Percentiles rank a stretch among this genome's conserved stretches.
Evolutionary conservation across 345 rosid species (phyloP).

Genomic region (Eucalyptus cladocalyx): DNA sequence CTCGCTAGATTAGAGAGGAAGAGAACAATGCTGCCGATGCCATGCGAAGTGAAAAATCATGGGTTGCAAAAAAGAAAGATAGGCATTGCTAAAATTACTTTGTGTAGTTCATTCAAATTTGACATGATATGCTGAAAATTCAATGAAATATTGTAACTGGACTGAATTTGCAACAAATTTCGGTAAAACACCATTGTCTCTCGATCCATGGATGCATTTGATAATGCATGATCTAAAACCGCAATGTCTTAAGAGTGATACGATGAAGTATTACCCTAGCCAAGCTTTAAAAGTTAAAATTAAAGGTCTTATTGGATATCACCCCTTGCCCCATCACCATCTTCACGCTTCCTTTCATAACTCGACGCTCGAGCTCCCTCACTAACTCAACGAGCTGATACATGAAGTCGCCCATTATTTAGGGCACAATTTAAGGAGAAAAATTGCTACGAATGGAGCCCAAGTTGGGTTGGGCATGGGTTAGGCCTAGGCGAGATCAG

Average conservation of each 20-base stretch:
- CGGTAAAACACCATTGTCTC: no score
- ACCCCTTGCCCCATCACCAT: no score
- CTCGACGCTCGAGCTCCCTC: rapidly evolving
- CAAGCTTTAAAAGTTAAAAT: no score
- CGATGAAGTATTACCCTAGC: no score
- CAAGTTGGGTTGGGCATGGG: no score
- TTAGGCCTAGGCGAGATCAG: rapidly evolving
- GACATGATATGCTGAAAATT: background rate
- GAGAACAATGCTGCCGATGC: background rate
- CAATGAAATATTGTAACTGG: background rate
- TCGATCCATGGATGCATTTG: background rate
- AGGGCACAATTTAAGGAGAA: rapidly evolving
- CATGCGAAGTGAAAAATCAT: background rate
- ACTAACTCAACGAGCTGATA: no score
- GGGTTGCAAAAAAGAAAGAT: background rate
- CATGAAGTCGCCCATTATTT: no score
- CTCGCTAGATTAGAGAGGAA: background rate
- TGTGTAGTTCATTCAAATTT: background rate
- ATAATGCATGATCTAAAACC: background rate
- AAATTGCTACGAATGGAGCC: no score
- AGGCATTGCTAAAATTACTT: background rate
- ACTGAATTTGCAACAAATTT: no score
- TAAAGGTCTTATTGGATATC: rapidly evolving
- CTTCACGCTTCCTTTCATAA: no score
- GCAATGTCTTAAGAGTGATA: background rate